These are phyloP conservation scores for Boletales sp. DNA, from an alignment of 768 basidiomycete genomes.

Conservation along the genomic window DNA sequence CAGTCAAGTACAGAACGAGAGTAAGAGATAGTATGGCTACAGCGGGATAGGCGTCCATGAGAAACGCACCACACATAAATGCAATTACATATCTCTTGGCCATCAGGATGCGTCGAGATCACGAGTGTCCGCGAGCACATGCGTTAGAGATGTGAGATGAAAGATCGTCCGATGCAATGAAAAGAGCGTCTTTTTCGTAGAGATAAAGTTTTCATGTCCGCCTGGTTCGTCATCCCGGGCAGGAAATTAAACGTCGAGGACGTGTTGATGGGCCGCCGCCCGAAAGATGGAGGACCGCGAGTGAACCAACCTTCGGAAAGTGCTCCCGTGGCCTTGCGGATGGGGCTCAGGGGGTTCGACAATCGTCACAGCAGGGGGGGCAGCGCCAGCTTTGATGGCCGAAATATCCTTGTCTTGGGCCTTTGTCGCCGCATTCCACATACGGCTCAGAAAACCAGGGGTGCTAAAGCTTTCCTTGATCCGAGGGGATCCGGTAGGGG, in stretches of 20 bases:
- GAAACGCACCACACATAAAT: slow-evolving; percentile 19
- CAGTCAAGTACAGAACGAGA: slow-evolving; percentile 30
- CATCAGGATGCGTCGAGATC: background rate
- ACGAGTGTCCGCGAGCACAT: slow-evolving; percentile 23
- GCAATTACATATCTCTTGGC: slow-evolving; percentile 3
- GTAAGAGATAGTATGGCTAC: slow-evolving; percentile 27
- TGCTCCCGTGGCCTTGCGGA: slow-evolving; percentile 26
- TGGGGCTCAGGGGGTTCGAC: slow-evolving; percentile 26
- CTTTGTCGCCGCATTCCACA: slow-evolving; percentile 67
- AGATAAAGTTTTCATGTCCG: slow-evolving; percentile 21
- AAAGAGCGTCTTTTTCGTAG: slow-evolving; percentile 21
- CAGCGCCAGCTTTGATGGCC: slow-evolving; percentile 6
- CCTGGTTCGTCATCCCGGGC: slow-evolving; percentile 1
- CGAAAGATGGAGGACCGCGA: slow-evolving; percentile 45
- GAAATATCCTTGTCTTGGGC: slow-evolving; percentile 28
- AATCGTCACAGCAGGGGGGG: slow-evolving; percentile 18
- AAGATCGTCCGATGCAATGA: slow-evolving; percentile 15
- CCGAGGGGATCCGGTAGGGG: slow-evolving; percentile 19
- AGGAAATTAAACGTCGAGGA: slow-evolving; percentile 25
- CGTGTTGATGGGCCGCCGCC: slow-evolving; percentile 21
- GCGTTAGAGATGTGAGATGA: slow-evolving; percentile 29
- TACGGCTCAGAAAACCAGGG: slow-evolving; percentile 60
- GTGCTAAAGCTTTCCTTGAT: slow-evolving; percentile 39
- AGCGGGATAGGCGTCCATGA: slow-evolving; percentile 22
- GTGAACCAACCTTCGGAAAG: slow-evolving; percentile 42